Evolutionary conservation across 1,139 yeast genomes (phyloP), one percentile per base, ranked within the genome.

Genomic region (Yamadazyma siamensis): DNA sequence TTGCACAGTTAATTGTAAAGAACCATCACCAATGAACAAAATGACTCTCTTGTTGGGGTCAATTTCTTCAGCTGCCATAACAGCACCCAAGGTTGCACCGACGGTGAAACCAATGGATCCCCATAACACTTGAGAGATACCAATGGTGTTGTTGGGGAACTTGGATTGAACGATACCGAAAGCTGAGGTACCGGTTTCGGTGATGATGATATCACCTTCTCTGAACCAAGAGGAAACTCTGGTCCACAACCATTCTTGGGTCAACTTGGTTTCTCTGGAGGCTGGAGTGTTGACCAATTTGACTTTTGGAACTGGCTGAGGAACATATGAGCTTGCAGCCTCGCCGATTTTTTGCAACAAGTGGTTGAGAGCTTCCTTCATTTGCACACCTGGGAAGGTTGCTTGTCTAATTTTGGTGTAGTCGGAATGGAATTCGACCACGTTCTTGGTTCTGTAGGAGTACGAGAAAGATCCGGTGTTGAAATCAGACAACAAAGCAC

Each of bases 171-270:
- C 75, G 44, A 86, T 79, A 63, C 95, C 95, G 54, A 86, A 85
- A 23, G 94, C 86, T 21, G 94, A 80, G 25, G 95, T 86, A 62
- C 95, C 95, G 28, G 95, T 85, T 60, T 86, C 95, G 36, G 91
- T 78, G 47, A 86, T 71, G 45, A 86, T 75, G 38, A 85, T 71
- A 61, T 86, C 95, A 43, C 91, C 89, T 50, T 80, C 81, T 53
- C 73, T 69, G 53, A 86, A 73, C 81, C 86, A 86, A 27, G 76
- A 65, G 23, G 86, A 75, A 30, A 85, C 69, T 54, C 79, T 73
- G 41, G 78, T 75, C 95, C 95, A 86, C 53, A 85, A 60, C 80
- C 84, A 86, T 55, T 81, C 81, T 63, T 85, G 95, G 38, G 76
- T 71, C 49, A 85, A 61, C 27, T 47, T 46, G 19, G 56, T 51